Base-by-base conservation (phyloP, 768 basidiomycete genomes). In the Myochromella boudieri region DNA sequence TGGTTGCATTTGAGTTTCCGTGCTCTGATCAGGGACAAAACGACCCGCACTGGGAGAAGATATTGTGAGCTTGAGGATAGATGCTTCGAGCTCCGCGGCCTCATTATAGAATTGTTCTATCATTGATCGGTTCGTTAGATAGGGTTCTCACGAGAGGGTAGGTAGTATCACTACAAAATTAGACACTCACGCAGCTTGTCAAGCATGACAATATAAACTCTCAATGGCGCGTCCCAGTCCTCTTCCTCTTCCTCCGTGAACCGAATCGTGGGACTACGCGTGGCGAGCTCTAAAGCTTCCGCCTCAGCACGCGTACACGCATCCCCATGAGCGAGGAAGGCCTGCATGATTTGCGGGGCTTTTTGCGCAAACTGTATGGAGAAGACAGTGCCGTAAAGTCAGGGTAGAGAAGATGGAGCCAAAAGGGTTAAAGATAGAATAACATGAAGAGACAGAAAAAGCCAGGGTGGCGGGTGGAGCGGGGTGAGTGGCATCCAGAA, bases 271-370 rank as follows among this genome's bases (percentile, higher is more conserved):
- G n/a, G n/a, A 15, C 58, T 61, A 9, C 57, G 42, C 14, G 65
- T 61, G 0, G 74, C 76, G 12, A 79, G 64, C 34, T 71, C 58
- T 6, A 79, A 56, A 3, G 76, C 74, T 45, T 75, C 71, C 3
- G 60, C 60, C 56, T 78, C 74, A 7, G 70, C 55, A 3, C 61
- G 58, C 10, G 67, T 58, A 46, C 74, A 78, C 0, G 64, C 62
- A 26, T 76, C 71, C 3, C 75, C 77, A 54, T 79, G 74, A 0
- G 68, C 56, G 14, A 74, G 63, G 53, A 78, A 81, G 1, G 62
- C 52, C 49, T 77, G 70, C 67, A 80, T 78, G n/a, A 77, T 61
- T 0, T 57, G 59, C 15, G 79, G 77, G 0, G 74, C 75, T n/a
- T 65, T 65, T 46, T 67, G 67, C 4, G 67, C 60, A 44, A 78